These are phyloP conservation scores for Linnemannia zychae DNA, from an alignment of 192 early-diverging fungal species.

Conservation along the genomic window DNA sequence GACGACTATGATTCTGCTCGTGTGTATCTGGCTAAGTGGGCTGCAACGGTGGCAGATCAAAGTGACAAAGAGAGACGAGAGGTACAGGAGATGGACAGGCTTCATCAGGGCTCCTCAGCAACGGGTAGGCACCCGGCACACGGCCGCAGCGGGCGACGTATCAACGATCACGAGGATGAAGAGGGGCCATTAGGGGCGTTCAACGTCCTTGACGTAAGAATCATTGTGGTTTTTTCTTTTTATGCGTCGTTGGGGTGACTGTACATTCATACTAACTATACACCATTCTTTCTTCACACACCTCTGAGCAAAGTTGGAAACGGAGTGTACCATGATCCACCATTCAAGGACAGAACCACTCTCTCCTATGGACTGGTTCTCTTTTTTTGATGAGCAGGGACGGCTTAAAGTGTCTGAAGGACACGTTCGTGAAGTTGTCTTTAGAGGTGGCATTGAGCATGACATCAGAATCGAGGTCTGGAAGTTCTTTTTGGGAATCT, in stretches of 20 bases:
- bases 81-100: slow-evolving; percentile 29
- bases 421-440: slow-evolving; percentile 70
- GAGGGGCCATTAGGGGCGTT: slow-evolving; percentile 39
- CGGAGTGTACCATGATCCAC: slow-evolving; percentile 59
- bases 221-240: background rate
- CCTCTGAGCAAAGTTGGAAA: slow-evolving; percentile 48
- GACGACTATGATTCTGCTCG: slow-evolving; percentile 87
- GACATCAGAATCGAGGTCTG: slow-evolving; percentile 87
- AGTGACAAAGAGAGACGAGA: slow-evolving; percentile 45
- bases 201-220: slow-evolving; percentile 51
- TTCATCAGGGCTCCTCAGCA: slow-evolving; percentile 6
- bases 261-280: too few relatives aligned
- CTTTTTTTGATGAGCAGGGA: slow-evolving; percentile 74
- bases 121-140: slow-evolving; percentile 5
- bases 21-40: slow-evolving; percentile 86
- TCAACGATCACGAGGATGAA: slow-evolving; percentile 43
- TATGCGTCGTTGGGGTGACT: too few relatives aligned
- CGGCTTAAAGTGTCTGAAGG: slow-evolving; percentile 62
- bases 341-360: slow-evolving; percentile 67
- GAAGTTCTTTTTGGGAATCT: slow-evolving; percentile 90
- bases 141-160: slow-evolving; percentile 22
- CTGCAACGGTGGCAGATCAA: slow-evolving; percentile 66
- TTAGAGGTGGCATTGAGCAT: slow-evolving; percentile 84
- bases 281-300: slow-evolving; percentile 12
- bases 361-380: slow-evolving; percentile 76